phyloP scores from a whole-genome alignment of 306 rosid genomes.

The Abrus precatorius region DNA sequence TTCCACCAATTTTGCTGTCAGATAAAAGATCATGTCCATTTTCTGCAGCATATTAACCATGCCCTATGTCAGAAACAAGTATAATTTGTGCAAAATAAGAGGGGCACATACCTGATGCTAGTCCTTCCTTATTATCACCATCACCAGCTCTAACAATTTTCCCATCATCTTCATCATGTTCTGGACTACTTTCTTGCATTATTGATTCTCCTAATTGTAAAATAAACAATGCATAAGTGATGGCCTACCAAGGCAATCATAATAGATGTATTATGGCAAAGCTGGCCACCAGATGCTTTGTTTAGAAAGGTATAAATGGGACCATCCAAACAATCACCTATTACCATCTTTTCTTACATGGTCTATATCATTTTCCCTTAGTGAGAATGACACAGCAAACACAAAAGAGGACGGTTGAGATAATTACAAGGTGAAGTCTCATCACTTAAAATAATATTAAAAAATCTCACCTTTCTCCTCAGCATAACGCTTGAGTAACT shows the following conservation, averaged over 20 bases:
- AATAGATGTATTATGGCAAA: constrained; percentile 23
- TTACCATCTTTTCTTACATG: constrained; percentile 15
- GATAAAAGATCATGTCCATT: constrained; percentile 47
- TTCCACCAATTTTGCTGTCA: constrained; percentile 49
- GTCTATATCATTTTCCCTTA: constrained; percentile 34
- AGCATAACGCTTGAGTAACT: constrained; percentile 83
- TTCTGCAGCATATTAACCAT: constrained; percentile 59
- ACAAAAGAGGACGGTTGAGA: neutral
- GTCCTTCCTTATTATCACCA: constrained; percentile 48
- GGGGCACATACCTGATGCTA: constrained; percentile 47
- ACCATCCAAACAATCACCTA: constrained; percentile 22
- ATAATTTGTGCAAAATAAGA: constrained; percentile 37
- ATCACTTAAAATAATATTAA: constrained; percentile 30
- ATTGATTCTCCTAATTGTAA: constrained; percentile 49
- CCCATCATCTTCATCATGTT: constrained; percentile 52
- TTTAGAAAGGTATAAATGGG: constrained; percentile 29
- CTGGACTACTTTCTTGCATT: constrained; percentile 56
- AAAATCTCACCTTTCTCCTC: constrained; percentile 59
- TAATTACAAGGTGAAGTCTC: constrained; percentile 27
- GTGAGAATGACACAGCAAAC: constrained; percentile 14
- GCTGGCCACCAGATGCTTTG: constrained; percentile 4
- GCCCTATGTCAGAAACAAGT: constrained; percentile 49
- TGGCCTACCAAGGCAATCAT: constrained; percentile 37
- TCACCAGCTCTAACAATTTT: constrained; percentile 42
- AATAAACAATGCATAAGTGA: constrained; percentile 44